Base-by-base conservation (phyloP, 495 filamentous ascomycete species). In the Tetracladium setigerum region DNA sequence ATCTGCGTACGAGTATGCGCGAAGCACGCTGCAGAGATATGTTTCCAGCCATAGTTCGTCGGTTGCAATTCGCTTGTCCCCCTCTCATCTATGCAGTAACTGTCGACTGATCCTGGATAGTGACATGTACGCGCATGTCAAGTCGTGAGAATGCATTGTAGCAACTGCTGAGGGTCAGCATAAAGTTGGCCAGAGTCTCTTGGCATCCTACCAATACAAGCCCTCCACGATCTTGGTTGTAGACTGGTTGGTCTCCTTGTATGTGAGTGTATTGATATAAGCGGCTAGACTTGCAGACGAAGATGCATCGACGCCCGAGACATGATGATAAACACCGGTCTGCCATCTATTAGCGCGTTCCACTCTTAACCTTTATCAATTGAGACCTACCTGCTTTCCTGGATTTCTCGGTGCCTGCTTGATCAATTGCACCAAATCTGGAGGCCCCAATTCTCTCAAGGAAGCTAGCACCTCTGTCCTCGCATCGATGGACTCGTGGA, bases 81-180 rank as follows among this genome's bases (percentile, higher is more conserved):
- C 48, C 89, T 79, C 66, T 98, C 91, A 64, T 98, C 90, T 50
- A 98, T 84, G 63, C 90, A 95, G 66, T 95, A 96, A 59, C 85
- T 86, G 65, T 97, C 91, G 32, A 98, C 87, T 16, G 84, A 87
- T 43, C 92, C 92, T 27, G 92, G 55, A 97, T 96, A 47, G 87
- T 89, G 22, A 96, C 92, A 56, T 95, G 87, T 16, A 98, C 91
- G 36, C 92, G 89, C 94, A 98, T 97, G 61, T 98, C 92, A 32
- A 96, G 75, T 48, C 95, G 80, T 9, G 92, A 97, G 69, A 98
- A 97, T 53, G 92, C 92, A 88, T 98, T 98, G 73, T 98, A 98
- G 67, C 94, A 98, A 68, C 87, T 94, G 60, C 13, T 31, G 18
- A 22, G 8, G 12, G 41, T 57, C 24, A 46, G 37, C 27, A 6